Evolutionary conservation across 1,139 yeast species (phyloP).

Genomic region (Hemisphaericaspora xylanilytica): DNA sequence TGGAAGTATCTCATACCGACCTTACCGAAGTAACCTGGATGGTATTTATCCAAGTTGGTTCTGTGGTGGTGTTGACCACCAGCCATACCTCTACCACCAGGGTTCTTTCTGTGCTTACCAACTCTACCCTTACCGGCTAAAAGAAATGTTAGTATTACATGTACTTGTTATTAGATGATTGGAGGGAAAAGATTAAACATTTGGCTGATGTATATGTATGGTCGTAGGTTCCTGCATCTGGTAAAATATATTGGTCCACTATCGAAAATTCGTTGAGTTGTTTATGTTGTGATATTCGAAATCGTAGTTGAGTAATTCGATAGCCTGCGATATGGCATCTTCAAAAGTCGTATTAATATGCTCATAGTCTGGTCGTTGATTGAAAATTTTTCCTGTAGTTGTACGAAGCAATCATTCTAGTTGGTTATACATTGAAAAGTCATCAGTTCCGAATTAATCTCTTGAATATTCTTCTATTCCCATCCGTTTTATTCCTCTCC

Average conservation of each 20-base stretch:
- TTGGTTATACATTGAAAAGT: too few relatives aligned
- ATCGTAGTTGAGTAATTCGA: too few relatives aligned
- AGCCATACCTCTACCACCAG: conserved; percentile 99
- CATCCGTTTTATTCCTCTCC: background rate
- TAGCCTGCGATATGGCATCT: background rate
- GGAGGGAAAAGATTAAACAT: too few relatives aligned
- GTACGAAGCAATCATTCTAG: too few relatives aligned
- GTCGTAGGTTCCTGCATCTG: too few relatives aligned
- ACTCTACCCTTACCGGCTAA: conserved; percentile 99
- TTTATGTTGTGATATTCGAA: too few relatives aligned
- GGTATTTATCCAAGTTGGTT: conserved; percentile 99
- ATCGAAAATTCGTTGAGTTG: too few relatives aligned
- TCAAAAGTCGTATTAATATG: background rate
- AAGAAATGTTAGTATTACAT: conserved; percentile 29
- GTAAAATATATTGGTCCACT: too few relatives aligned
- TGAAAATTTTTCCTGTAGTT: background rate
- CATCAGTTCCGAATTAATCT: too few relatives aligned
- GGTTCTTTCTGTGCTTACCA: conserved; percentile 99
- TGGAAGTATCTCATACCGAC: conserved; percentile 99
- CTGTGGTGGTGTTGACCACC: conserved; percentile 99
- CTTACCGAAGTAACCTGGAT: conserved; percentile 99
- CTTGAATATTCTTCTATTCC: too few relatives aligned
- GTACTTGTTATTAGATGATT: too few relatives aligned
- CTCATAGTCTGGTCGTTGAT: background rate
- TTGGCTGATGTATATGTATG: too few relatives aligned